A percentile compares a stretch with the other conserved stretches of the same genome.
Evolutionary conservation across 1,284 basidiomycete genomes (phyloP).

Genomic region (Anthracocystis panici-leucophaei): DNA sequence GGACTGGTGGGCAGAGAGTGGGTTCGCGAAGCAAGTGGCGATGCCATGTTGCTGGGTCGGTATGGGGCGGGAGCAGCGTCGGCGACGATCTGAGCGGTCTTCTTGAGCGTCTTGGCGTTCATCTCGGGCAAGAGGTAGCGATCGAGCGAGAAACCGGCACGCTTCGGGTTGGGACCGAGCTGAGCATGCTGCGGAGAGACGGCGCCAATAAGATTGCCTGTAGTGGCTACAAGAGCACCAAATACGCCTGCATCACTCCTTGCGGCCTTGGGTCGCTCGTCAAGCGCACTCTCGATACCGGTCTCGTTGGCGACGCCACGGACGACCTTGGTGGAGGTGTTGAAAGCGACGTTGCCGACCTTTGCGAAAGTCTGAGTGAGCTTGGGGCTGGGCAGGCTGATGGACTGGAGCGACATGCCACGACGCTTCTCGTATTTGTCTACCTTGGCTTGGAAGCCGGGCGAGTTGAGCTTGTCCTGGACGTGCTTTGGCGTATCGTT

Average conservation of each 20-base stretch:
- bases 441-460: slow-evolving; percentile 27
- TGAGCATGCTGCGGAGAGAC: slow-evolving; percentile 67
- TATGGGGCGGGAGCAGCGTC: slow-evolving; percentile 59
- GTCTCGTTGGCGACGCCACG: slow-evolving; percentile 62
- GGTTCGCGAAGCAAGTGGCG: slow-evolving; percentile 39
- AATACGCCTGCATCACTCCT: slow-evolving; percentile 78
- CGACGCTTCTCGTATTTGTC: slow-evolving; percentile 40
- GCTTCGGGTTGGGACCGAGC: slow-evolving; percentile 77
- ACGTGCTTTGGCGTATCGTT: slow-evolving; percentile 22
- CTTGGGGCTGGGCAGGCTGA: slow-evolving; percentile 43
- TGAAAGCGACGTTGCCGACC: slow-evolving; percentile 39
- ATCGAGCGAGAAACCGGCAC: slow-evolving; percentile 78
- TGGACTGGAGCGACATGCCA: slow-evolving; percentile 32
- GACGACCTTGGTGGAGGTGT: slow-evolving; percentile 49
- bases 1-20: slow-evolving; percentile 52
- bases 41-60: slow-evolving; percentile 37
- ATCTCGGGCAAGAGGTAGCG: slow-evolving; percentile 72
- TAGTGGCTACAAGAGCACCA: slow-evolving; percentile 79
- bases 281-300: slow-evolving; percentile 60
- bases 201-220: slow-evolving; percentile 74
- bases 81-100: slow-evolving; percentile 67
- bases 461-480: slow-evolving; percentile 25
- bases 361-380: slow-evolving; percentile 50
- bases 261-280: slow-evolving; percentile 73
- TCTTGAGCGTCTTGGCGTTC: slow-evolving; percentile 67